Conservation (phyloP, 768 basidiomycete species). For the Boletus reticulatus region DNA sequence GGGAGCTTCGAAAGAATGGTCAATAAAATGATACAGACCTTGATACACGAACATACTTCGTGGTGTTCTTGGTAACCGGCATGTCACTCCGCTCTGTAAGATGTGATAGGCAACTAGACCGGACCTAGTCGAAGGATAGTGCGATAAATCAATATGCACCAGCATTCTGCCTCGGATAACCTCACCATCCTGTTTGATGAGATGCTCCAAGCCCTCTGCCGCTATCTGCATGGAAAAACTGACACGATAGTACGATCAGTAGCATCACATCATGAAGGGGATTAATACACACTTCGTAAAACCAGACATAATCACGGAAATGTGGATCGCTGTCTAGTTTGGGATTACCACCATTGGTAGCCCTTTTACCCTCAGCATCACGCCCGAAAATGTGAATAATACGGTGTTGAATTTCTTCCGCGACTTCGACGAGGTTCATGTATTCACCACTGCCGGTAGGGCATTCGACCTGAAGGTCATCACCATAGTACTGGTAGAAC, state of each 20-base stretch:
- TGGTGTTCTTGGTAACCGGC: constrained; percentile 91
- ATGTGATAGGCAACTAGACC: constrained; percentile 91
- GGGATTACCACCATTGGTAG: constrained; percentile 87
- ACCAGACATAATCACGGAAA: constrained; percentile 96
- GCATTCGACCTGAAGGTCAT: constrained; percentile 91
- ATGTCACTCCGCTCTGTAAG: constrained; percentile 83
- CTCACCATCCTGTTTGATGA: constrained; percentile 96
- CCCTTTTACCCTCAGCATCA: constrained; percentile 80
- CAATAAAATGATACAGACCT: background rate
- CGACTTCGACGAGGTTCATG: constrained; percentile 92
- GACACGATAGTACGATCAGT: constrained; percentile 3
- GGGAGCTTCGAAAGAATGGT: constrained; percentile 55
- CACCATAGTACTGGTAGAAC: constrained; percentile 97
- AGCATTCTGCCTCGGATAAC: background rate
- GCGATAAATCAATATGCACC: background rate
- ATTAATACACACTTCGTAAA: constrained; percentile 70
- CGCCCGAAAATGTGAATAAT: constrained; percentile 98
- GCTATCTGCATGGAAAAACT: constrained; percentile 95
- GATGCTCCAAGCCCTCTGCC: constrained; percentile 95
- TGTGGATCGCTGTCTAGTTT: constrained; percentile 90
- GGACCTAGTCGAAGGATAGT: constrained; percentile 48
- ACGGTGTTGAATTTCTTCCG: constrained; percentile 98
- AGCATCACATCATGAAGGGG: background rate
- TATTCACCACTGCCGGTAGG: constrained; percentile 96
- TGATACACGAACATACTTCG: constrained; percentile 58